These are phyloP conservation scores for Colletotrichum caudatum DNA, from an alignment of 2,329 filamentous ascomycete genomes.

Conservation along the genomic window DNA sequence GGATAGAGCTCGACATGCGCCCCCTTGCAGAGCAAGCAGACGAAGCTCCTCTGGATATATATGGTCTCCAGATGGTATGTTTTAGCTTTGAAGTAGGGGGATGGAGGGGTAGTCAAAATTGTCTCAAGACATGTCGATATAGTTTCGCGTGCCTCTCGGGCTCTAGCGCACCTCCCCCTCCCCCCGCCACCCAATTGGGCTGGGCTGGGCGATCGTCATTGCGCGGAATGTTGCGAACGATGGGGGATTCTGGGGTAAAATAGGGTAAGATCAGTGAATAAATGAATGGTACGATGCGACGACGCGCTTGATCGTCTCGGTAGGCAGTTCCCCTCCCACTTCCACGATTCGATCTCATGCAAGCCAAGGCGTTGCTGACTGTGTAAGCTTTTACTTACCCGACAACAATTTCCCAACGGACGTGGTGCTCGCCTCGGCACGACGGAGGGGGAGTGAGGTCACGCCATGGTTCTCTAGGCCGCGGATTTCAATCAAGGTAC, in stretches of 20 bases:
- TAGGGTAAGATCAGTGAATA: neutral
- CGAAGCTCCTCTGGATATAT: constrained; percentile 23
- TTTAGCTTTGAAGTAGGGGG: constrained; percentile 13
- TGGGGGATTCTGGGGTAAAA: constrained; percentile 5
- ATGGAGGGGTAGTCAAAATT: constrained; percentile 33
- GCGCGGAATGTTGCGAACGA: neutral
- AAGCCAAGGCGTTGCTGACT: neutral
- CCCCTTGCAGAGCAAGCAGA: neutral
- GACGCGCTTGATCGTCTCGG: constrained; percentile 8
- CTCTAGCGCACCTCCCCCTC: too few relatives aligned
- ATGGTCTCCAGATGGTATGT: neutral
- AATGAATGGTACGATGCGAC: neutral
- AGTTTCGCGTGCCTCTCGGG: constrained; percentile 8
- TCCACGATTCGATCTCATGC: neutral
- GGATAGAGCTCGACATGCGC: neutral
- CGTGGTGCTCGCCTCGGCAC: neutral
- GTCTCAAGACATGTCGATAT: constrained; percentile 15
- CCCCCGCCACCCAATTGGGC: too few relatives aligned
- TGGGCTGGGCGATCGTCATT: constrained; percentile 27
- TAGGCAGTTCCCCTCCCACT: neutral
- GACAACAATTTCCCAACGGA: neutral
- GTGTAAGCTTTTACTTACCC: neutral
- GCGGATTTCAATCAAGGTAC: neutral
- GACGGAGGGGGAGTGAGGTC: neutral
- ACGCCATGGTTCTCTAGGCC: neutral